Percentiles rank a stretch among this genome's conserved stretches.
These are phyloP conservation scores for Quercus engelmannii DNA, from an alignment of 306 rosid species.

Conservation along the genomic window DNA sequence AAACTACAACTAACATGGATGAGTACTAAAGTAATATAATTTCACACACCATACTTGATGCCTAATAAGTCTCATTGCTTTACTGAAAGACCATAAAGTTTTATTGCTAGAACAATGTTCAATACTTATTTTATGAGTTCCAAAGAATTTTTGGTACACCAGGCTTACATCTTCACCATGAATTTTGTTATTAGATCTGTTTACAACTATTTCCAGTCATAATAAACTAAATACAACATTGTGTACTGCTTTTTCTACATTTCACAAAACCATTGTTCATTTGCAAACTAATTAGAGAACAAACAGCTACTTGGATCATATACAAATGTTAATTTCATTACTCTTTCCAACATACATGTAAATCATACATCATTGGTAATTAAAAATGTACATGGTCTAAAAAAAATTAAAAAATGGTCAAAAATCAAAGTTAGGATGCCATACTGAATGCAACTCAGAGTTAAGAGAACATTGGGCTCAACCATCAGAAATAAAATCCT, in stretches of 20 bases:
- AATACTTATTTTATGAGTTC: neutral
- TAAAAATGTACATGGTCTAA: slow-evolving; percentile 12
- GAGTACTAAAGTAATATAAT: neutral
- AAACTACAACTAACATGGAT: neutral
- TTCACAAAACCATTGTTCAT: neutral
- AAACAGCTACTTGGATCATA: neutral
- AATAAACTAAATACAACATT: neutral
- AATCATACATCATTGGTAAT: slow-evolving; percentile 3
- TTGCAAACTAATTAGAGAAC: neutral
- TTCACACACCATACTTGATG: neutral
- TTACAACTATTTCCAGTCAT: neutral
- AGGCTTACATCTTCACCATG: neutral
- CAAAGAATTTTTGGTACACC: neutral
- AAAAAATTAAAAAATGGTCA: slow-evolving; percentile 1
- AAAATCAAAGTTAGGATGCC: slow-evolving; percentile 13
- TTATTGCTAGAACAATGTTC: neutral
- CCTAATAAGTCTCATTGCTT: neutral
- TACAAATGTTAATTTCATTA: neutral
- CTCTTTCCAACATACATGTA: neutral
- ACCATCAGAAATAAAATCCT: slow-evolving; percentile 13
- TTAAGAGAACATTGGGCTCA: slow-evolving; percentile 1
- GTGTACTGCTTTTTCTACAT: neutral
- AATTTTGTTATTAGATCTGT: neutral
- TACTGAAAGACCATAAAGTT: neutral
- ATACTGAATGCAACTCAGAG: slow-evolving; percentile 3